Conservation (phyloP, 257 asterid genomes). For the Nicotiana sylvestris region DNA sequence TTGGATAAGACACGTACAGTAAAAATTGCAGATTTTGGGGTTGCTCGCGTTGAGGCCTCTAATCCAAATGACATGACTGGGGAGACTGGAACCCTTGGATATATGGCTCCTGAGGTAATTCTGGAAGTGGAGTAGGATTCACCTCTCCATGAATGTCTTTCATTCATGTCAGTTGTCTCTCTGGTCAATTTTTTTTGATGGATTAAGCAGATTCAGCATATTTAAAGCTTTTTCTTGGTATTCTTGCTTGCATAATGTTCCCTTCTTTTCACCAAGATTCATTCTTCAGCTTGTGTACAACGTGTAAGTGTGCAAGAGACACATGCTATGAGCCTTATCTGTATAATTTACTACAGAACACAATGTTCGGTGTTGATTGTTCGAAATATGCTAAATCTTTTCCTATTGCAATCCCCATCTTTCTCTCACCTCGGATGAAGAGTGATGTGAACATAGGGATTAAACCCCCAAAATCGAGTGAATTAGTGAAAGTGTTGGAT, state of each 20-base stretch:
- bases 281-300: neutral
- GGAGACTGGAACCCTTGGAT: slow-evolving; percentile 88
- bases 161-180: neutral
- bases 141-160: neutral
- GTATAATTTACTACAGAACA: neutral
- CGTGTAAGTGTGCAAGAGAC: neutral
- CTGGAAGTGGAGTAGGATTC: neutral
- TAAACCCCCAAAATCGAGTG: neutral
- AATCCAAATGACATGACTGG: slow-evolving; percentile 93
- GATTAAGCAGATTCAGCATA: neutral
- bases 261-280: neutral
- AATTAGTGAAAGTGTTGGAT: neutral
- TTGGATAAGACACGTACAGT: slow-evolving; percentile 70
- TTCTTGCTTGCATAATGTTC: neutral
- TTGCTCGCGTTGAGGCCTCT: slow-evolving; percentile 88
- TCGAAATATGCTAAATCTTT: neutral
- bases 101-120: slow-evolving; percentile 94
- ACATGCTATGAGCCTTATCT: neutral
- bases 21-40: slow-evolving; percentile 88
- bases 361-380: neutral
- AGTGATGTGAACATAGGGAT: neutral
- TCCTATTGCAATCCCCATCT: neutral
- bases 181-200: neutral
- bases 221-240: neutral
- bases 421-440: neutral